Percentiles rank a stretch among this genome's conserved stretches.
These are phyloP conservation scores for Alnus glutinosa DNA, from an alignment of 306 rosid genomes.

Conservation along the genomic window DNA sequence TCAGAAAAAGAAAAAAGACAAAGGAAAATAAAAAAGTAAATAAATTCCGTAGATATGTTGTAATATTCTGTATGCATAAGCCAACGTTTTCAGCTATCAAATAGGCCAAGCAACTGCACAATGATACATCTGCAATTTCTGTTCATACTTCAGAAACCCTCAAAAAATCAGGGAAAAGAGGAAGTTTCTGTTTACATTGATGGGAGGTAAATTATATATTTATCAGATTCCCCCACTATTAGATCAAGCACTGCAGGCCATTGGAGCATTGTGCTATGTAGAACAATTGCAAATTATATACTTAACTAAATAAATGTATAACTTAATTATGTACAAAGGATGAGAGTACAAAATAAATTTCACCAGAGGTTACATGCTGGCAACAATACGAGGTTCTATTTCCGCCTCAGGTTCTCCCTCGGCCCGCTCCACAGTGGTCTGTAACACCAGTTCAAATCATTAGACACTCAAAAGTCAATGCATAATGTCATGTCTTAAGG, in stretches of 20 bases:
- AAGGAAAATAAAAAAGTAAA: not conserved
- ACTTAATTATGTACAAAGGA: slow-evolving; percentile 63
- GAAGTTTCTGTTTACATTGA: not conserved
- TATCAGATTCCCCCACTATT: not conserved
- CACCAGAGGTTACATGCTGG: slow-evolving; percentile 72
- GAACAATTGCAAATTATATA: slow-evolving; percentile 27
- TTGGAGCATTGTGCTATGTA: slow-evolving; percentile 14
- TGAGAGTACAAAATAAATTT: slow-evolving; percentile 31
- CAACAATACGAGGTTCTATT: slow-evolving; percentile 72
- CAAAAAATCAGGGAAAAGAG: too few species aligned
- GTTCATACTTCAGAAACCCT: too few species aligned
- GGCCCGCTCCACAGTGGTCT: slow-evolving; percentile 38
- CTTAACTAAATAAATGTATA: slow-evolving; percentile 41
- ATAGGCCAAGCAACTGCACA: not conserved
- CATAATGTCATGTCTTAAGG: not conserved
- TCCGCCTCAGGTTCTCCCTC: slow-evolving; percentile 69
- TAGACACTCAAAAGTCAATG: not conserved
- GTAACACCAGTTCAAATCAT: slow-evolving; percentile 24
- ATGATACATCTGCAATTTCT: too few species aligned
- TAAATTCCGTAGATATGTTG: not conserved
- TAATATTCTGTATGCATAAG: not conserved
- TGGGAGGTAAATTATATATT: not conserved
- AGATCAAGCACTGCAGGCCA: slow-evolving; percentile 24
- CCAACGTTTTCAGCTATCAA: not conserved
- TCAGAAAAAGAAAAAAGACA: not conserved